phyloP scores from a whole-genome alignment of 2,329 filamentous ascomycete species.

The Ustulina deusta region DNA sequence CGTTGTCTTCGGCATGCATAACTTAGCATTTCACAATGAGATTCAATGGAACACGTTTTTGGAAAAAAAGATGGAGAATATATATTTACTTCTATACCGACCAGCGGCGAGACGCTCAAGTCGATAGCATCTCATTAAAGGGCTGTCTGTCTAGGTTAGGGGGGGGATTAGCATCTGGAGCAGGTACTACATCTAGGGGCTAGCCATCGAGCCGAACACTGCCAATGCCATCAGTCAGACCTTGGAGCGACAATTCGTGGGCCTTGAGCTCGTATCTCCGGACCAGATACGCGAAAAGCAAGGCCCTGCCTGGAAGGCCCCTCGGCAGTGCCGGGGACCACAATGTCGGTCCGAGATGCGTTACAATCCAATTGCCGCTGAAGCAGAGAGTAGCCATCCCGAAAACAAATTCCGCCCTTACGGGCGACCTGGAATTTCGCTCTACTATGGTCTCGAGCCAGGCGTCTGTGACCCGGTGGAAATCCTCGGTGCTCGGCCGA shows the following conservation, averaged over 20 bases:
- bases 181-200: not conserved
- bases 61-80: not conserved
- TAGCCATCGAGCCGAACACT: not conserved
- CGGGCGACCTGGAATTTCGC: not conserved
- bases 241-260: not conserved
- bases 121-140: not conserved
- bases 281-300: slow-evolving; percentile 10
- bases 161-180: not conserved
- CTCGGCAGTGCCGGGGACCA: not conserved
- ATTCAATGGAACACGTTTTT: not conserved
- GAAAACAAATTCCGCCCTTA: not conserved
- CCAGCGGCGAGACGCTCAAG: not conserved
- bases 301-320: not conserved
- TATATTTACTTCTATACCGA: not conserved
- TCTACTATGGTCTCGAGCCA: not conserved
- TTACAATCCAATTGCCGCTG: not conserved
- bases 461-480: not conserved
- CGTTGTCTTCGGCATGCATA: not conserved
- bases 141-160: not conserved
- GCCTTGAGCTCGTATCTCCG: not conserved
- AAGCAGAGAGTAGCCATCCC: not conserved
- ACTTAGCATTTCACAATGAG: not conserved
- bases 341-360: not conserved
- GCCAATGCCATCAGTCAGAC: not conserved
- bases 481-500: not conserved